A percentile compares a stretch with the other conserved stretches of the same genome.
Evolutionary conservation across 306 rosid species (phyloP).

Genomic region (Vigna reflexopilosa): DNA sequence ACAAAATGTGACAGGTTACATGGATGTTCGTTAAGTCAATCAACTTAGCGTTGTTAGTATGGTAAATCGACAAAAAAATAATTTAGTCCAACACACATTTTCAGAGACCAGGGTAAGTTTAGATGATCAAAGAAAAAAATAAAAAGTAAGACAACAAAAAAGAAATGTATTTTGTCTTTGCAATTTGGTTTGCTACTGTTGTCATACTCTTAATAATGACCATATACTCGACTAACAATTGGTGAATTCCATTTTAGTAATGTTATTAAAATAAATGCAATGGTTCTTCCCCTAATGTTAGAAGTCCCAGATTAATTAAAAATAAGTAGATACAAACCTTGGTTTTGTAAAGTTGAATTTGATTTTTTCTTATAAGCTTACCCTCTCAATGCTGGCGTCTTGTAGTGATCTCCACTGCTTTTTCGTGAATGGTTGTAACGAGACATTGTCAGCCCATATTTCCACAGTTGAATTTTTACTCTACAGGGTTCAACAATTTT

Average conservation of each 20-base stretch:
- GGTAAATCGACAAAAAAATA: neutral
- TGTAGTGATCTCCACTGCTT: conserved; percentile 75
- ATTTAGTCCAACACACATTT: neutral
- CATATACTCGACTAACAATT: neutral
- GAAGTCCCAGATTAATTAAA: no score
- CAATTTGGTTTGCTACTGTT: neutral
- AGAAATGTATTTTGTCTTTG: neutral
- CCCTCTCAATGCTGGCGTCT: conserved; percentile 62
- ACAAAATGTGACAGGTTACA: neutral
- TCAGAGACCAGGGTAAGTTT: neutral
- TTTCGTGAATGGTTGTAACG: conserved; percentile 73
- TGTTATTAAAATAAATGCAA: neutral
- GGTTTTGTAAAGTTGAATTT: no score
- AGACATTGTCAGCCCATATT: conserved; percentile 70
- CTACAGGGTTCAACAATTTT: conserved; percentile 42
- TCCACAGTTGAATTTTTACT: conserved; percentile 56
- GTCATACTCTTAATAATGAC: conserved; percentile 1
- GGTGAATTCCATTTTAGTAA: neutral
- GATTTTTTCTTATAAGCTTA: conserved; percentile 18
- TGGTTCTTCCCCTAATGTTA: neutral
- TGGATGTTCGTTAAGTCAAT: neutral
- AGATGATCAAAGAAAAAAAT: neutral
- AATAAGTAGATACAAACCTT: no score
- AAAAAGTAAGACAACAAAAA: neutral
- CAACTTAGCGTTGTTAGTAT: neutral